Evolutionary conservation across 176 grass and related monocot genomes (phyloP).

Genomic region (Otatea glauca): DNA sequence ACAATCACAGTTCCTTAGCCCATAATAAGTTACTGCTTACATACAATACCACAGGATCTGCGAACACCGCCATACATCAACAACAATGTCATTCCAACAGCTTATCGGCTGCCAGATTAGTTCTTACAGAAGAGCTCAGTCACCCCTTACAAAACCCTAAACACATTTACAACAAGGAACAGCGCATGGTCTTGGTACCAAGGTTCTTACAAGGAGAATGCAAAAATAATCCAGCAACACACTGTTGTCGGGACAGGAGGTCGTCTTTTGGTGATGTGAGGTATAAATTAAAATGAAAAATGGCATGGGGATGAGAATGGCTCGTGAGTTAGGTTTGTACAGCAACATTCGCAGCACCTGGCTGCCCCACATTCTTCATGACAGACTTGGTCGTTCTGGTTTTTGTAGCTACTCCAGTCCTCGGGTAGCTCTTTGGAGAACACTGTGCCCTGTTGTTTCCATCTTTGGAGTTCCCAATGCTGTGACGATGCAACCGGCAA

Average conservation of each 20-base stretch:
- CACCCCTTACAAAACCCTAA: slow-evolving; percentile 47
- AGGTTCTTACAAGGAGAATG: slow-evolving; percentile 52
- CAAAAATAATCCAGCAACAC: slow-evolving; percentile 51
- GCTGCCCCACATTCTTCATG: slow-evolving; percentile 43
- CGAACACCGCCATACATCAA: slow-evolving; percentile 31
- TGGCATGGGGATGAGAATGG: slow-evolving; percentile 27
- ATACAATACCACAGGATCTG: slow-evolving; percentile 45
- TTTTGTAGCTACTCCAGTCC: slow-evolving; percentile 42
- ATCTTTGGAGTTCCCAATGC: slow-evolving; percentile 67
- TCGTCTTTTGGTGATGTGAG: slow-evolving; percentile 44
- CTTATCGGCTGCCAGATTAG: slow-evolving; percentile 31
- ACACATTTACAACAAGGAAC: slow-evolving; percentile 49
- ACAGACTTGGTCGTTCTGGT: slow-evolving; percentile 44
- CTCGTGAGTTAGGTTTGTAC: slow-evolving; percentile 63
- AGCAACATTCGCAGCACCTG: slow-evolving; percentile 43
- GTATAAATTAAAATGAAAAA: slow-evolving; percentile 58
- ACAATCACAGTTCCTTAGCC: slow-evolving; percentile 11
- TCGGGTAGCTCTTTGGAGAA: slow-evolving; percentile 57
- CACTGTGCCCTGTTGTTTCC: slow-evolving; percentile 50
- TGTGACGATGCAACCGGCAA: slow-evolving; percentile 67
- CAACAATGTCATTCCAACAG: slow-evolving; percentile 46
- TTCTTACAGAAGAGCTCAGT: slow-evolving; percentile 49
- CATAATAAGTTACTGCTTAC: slow-evolving; percentile 46
- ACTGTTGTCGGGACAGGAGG: slow-evolving; percentile 40
- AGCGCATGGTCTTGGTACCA: slow-evolving; percentile 29